Evolutionary conservation across 345 rosid species (phyloP), one percentile per base, ranked within the genome.

Genomic region (Camelina hispida): DNA sequence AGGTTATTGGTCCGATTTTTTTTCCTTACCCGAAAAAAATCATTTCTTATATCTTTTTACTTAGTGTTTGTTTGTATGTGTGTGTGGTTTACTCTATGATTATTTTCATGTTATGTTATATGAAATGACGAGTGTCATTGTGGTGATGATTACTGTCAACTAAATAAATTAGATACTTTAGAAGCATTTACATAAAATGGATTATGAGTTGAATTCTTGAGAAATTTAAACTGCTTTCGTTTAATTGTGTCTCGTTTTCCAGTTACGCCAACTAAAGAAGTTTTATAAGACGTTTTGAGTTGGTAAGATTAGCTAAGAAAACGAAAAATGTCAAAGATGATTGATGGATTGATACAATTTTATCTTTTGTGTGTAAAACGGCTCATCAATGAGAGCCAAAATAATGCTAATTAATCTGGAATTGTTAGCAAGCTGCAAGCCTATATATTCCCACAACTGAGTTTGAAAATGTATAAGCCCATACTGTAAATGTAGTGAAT

Each of bases 1-100:
- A 77, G 80, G 80, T 77, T 77, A 71, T 61, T 50, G 80, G 80
- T 77, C 80, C 80, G 80, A 77, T 17, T 77, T 77, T 77, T 74
- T 77, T 77, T 77, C 76, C 61, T 77, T 77, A 40, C 61, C 66
- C 71, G 76, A 77, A 77, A 70, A 70, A 77, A 77, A 70, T 64
- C 75, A 77, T 56, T 56, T 70, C 66, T 70, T 54, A 76, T 47
- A 55, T 54, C 53, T 69, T 52, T 70, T 70, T 70, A 55, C 52
- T 76, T 64, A 70, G 53, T 35, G 23, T 34, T 53, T 34, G 37
- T 34, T 7, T 40, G 12, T 44, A 20, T 54, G 50, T 54, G n/a
- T 55, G 64, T 30, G 71, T 48, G 40, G 7, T 1, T 46, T 47
- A 34, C 7, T 43, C 58, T 53, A 53, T 22, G 14, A 22, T 47